Percentiles rank a stretch among this genome's conserved stretches.
Evolutionary conservation across 2,329 filamentous ascomycete species (phyloP).

Genomic region (Penicillium sumatraense): DNA sequence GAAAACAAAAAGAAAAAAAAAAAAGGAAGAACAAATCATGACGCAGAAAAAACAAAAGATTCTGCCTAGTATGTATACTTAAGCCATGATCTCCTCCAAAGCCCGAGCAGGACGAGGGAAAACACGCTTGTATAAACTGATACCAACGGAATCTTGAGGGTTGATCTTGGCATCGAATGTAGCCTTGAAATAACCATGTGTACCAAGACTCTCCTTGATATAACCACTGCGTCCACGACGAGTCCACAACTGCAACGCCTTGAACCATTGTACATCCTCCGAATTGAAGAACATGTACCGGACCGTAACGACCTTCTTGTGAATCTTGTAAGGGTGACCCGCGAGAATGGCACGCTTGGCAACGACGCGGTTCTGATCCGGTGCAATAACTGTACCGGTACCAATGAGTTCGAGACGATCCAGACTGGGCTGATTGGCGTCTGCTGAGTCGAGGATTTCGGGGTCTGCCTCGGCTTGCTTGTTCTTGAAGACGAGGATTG

Average conservation of each 20-base stretch:
- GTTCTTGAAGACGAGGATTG: slow-evolving; percentile 82
- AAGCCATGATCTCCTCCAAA: slow-evolving; percentile 44
- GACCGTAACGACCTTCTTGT: slow-evolving; percentile 95
- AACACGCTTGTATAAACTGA: slow-evolving; percentile 85
- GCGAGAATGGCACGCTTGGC: slow-evolving; percentile 94
- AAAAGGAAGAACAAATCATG: too few relatives aligned
- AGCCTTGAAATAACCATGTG: slow-evolving; percentile 99
- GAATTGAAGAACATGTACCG: slow-evolving; percentile 99
- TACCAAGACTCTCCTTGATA: slow-evolving; percentile 92
- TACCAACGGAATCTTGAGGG: slow-evolving; percentile 89
- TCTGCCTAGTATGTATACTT: too few relatives aligned
- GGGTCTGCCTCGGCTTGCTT: slow-evolving; percentile 37
- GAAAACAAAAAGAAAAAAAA: too few relatives aligned
- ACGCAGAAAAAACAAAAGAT: not conserved
- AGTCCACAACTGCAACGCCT: slow-evolving; percentile 93
- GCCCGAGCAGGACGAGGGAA: slow-evolving; percentile 72
- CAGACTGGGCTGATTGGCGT: slow-evolving; percentile 49
- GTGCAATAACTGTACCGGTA: slow-evolving; percentile 84
- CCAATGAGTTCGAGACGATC: slow-evolving; percentile 71
- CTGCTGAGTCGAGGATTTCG: slow-evolving; percentile 50
- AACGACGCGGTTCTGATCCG: slow-evolving; percentile 75
- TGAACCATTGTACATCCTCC: slow-evolving; percentile 96
- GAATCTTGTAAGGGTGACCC: slow-evolving; percentile 97
- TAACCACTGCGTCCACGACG: slow-evolving; percentile 84
- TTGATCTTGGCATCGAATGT: slow-evolving; percentile 97